Base-by-base conservation (phyloP, 331 rosid species). In the Saraca asoca region DNA sequence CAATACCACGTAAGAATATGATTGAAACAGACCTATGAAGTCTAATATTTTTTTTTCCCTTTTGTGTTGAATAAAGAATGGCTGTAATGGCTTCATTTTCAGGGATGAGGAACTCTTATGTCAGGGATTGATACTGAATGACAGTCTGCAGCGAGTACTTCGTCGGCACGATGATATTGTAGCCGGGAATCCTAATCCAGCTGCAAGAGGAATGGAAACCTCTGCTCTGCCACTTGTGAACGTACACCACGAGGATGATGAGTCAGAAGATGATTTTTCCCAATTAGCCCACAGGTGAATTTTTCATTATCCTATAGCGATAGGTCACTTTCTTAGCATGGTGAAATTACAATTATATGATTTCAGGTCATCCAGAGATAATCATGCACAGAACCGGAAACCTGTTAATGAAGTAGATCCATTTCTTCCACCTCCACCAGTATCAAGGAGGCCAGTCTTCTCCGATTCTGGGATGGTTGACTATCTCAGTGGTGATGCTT, bases 401-500 rank as follows among this genome's bases (percentile, higher is more conserved):
- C 64, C 89, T 41, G 75, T 78, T 66, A 79, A 78, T 52, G 73
- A 84, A 70, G 60, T 58, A 61, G 82, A 77, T 61, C 73, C 87
- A 60, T 55, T 82, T 74, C 73, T 89, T 79, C 91, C 96, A 52
- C 90, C 97, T 60, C 96, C 95, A 43, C 96, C 88, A 5, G 64
- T 92, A 39, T 71, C 92, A 24, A 83, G 69, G 80, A 85, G 58
- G 79, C 90, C 92, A 1, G 78, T 79, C 60, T 50, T 69, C 69
- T 48, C 75, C n/a, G 87, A 83, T 60, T 58, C 90, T 37, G 78
- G 86, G 51, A 34, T 63, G 79, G 71, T 94, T 31, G 99, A 94
- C 80, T 94, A 86, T 78, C 91, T 94, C 61, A 94, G 99, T 44
- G 99, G 99, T 1, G 97, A 90, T 62, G 49, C 76, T 60, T 90